phyloP scores from a whole-genome alignment of 2,329 filamentous ascomycete species.

The Samsoniella hepiali region DNA sequence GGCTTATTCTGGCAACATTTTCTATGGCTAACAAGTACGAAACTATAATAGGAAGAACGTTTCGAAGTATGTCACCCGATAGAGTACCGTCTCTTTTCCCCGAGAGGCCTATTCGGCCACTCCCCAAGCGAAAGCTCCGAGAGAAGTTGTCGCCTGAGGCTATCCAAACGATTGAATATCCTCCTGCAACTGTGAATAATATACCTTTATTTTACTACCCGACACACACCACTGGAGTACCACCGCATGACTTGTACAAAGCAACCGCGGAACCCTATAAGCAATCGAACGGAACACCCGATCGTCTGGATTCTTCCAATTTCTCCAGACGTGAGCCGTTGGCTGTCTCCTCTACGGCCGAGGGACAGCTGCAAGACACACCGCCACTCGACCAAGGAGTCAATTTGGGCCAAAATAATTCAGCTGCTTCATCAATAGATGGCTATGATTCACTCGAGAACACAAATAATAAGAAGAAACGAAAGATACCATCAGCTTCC shows the following conservation, averaged over 20 bases:
- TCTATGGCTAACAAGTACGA: slow-evolving; percentile 28
- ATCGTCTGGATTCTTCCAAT: not conserved
- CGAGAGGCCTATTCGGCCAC: slow-evolving; percentile 85
- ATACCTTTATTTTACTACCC: slow-evolving; percentile 68
- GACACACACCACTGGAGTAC: slow-evolving; percentile 52
- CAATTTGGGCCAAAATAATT: slow-evolving; percentile 41
- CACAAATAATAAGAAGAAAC: slow-evolving; percentile 98
- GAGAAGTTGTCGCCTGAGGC: slow-evolving; percentile 83
- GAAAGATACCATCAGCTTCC: slow-evolving; percentile 90
- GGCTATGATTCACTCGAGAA: slow-evolving; percentile 98
- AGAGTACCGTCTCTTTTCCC: slow-evolving; percentile 77
- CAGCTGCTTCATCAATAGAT: slow-evolving; percentile 70
- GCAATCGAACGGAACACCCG: not conserved
- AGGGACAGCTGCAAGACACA: not conserved
- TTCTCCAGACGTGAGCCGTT: not conserved
- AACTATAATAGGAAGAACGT: slow-evolving; percentile 24
- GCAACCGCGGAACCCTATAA: not conserved
- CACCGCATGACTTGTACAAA: not conserved
- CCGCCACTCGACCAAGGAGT: not conserved
- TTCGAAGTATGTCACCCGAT: slow-evolving; percentile 64
- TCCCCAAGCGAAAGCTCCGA: slow-evolving; percentile 84
- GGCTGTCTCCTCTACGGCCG: not conserved
- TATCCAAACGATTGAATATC: slow-evolving; percentile 78
- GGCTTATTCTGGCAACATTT: not conserved
- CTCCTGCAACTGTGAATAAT: slow-evolving; percentile 67